Base-by-base conservation (phyloP, 1,139 yeast genomes). In the Zygosaccharomyces sapae region DNA sequence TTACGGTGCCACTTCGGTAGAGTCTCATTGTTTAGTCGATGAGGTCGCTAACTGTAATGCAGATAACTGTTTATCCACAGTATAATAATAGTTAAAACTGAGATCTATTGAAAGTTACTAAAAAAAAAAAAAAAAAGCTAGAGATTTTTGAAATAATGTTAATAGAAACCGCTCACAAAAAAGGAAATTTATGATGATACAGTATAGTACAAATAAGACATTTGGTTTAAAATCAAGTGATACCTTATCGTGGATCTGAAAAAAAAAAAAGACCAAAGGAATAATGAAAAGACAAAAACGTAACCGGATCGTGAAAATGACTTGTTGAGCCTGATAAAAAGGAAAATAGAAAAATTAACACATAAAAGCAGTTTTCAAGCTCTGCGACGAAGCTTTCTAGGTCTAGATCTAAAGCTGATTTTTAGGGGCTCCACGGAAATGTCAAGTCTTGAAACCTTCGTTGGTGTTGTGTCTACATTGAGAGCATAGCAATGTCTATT, bases 21-120 rank as follows among this genome's bases (percentile, higher is more conserved):
- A 54, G 22, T 57, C 64, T 3, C 55, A 51, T 25, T 75, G 80
- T 57, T 62, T 73, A 27, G 70, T 74, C 24, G 79, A 75, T 55
- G 73, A 73, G 12, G 70, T 71, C 27, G 70, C 72, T 10, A 72
- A 74, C 41, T 75, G 80, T 57, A 72, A 74, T 47, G 62, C 76
- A 3, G 62, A 63, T 38, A 66, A 62, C 41, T 75, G 79, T 57
- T 53, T 74, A 33, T 31, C 34, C 16, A 31, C 34, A 13, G 3
- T 6, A 31, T 31, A 31, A 30, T 12, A 30, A 12, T 30, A 30
- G 5, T 30, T n/a, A 3, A n/a, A 9, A 30, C 5, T n/a, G 16
- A 20, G 22, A 20, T 20, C 22, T 20, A 20, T 19, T 19, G 5
- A 20, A 4, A 20, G 22, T 20, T 20, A 20, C 22, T 20, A 20